A percentile compares a stretch with the other conserved stretches of the same genome.
Evolutionary conservation across 495 filamentous ascomycete species (phyloP).

Genomic region (Penicillium desertorum): DNA sequence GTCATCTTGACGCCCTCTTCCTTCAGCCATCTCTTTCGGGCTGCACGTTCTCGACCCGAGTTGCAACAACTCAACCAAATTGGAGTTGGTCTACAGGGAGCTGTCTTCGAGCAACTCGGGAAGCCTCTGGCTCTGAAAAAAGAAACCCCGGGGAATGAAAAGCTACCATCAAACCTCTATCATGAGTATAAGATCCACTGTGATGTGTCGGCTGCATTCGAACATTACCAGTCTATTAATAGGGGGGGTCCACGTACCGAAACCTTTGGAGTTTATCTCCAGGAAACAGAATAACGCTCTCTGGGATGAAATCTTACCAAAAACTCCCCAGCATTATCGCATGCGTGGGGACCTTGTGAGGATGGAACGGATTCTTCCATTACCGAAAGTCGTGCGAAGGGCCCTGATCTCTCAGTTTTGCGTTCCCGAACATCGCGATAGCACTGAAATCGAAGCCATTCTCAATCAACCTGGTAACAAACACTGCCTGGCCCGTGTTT

Average conservation of each 20-base stretch:
- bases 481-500: conserved; percentile 15
- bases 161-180: conserved; percentile 1
- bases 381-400: conserved; percentile 13
- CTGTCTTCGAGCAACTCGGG: conserved; percentile 18
- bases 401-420: conserved; percentile 7
- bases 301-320: conserved; percentile 11
- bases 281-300: neutral
- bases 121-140: conserved; percentile 8
- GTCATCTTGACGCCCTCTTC: conserved; percentile 13
- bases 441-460: neutral
- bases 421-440: neutral
- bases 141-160: conserved; percentile 17
- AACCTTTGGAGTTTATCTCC: conserved; percentile 1
- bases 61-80: conserved; percentile 18
- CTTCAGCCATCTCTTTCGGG: conserved; percentile 3
- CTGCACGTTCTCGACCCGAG: conserved; percentile 2
- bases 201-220: conserved; percentile 9
- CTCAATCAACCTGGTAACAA: conserved; percentile 12
- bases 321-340: conserved; percentile 6
- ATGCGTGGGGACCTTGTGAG: conserved; percentile 6
- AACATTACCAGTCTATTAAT: neutral
- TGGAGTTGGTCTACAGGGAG: conserved; percentile 16
- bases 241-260: conserved; percentile 4
- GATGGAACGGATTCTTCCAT: conserved; percentile 12
- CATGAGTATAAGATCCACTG: conserved; percentile 12